phyloP scores from a whole-genome alignment of 1,139 yeast species.

The Spencermartinsiella ligniputridi region DNA sequence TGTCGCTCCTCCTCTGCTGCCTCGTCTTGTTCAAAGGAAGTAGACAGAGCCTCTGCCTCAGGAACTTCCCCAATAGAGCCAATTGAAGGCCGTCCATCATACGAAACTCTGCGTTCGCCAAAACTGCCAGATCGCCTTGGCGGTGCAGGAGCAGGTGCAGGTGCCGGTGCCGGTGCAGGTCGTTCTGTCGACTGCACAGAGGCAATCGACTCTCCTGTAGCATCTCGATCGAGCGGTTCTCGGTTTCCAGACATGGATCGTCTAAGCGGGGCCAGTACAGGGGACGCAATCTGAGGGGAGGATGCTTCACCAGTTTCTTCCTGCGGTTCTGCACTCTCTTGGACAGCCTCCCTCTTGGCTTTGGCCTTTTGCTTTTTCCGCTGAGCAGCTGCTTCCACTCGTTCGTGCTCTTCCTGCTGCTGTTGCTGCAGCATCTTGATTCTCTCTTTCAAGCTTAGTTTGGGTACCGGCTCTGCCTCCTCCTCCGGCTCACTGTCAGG shows the following conservation, averaged over 20 bases:
- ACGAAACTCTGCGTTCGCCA: slow-evolving; percentile 5
- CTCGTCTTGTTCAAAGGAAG: slow-evolving; percentile 9
- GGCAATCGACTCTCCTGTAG: slow-evolving; percentile 17
- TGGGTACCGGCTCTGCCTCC: slow-evolving; percentile 52
- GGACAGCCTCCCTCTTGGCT: slow-evolving; percentile 11
- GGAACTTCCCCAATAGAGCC: slow-evolving; percentile 16
- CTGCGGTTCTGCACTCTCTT: slow-evolving; percentile 4
- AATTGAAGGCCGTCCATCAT: slow-evolving; percentile 7
- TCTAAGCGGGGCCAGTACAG: slow-evolving; percentile 7
- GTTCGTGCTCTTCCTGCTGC: slow-evolving; percentile 76
- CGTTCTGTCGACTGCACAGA: slow-evolving; percentile 7
- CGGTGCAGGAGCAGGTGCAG: neutral
- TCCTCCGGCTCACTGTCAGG: slow-evolving; percentile 15
- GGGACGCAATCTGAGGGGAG: slow-evolving; percentile 8
- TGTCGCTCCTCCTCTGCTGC: slow-evolving; percentile 21
- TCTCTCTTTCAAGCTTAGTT: slow-evolving; percentile 79
- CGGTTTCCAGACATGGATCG: slow-evolving; percentile 14
- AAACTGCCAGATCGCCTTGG: slow-evolving; percentile 9
- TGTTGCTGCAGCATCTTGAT: slow-evolving; percentile 78
- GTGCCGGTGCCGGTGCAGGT: no score
- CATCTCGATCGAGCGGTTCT: slow-evolving; percentile 10
- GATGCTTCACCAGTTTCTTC: slow-evolving; percentile 1
- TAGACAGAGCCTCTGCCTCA: slow-evolving; percentile 14
- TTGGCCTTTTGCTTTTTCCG: slow-evolving; percentile 50
- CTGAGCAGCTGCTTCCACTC: slow-evolving; percentile 60